Evolutionary conservation across 768 basidiomycete genomes (phyloP).

Genomic region (Chalciporus piperatus): DNA sequence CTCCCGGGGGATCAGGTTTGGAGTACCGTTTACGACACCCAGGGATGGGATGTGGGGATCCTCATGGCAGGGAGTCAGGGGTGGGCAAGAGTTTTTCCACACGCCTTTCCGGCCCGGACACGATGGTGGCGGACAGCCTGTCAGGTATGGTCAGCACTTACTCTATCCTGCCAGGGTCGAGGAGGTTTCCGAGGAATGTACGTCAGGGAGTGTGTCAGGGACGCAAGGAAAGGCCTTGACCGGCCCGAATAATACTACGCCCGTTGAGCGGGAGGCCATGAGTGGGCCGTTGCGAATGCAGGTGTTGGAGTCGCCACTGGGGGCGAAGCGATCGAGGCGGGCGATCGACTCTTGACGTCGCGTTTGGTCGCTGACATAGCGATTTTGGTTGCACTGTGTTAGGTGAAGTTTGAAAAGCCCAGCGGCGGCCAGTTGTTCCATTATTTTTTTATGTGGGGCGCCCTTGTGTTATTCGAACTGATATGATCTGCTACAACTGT

Average conservation of each 20-base stretch:
- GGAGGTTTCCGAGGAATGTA: constrained; percentile 18
- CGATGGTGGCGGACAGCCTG: constrained; percentile 13
- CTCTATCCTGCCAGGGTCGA: constrained; percentile 18
- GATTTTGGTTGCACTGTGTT: constrained; percentile 8
- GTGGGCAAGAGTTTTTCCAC: constrained; percentile 45
- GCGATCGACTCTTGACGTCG: constrained; percentile 7
- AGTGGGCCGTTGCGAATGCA: constrained; percentile 21
- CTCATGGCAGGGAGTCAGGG: constrained; percentile 20
- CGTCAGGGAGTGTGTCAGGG: constrained; percentile 16
- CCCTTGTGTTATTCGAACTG: no score
- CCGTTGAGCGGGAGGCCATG: constrained; percentile 25
- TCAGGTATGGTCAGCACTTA: constrained; percentile 6
- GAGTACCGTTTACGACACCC: constrained; percentile 58
- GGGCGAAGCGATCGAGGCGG: constrained; percentile 22
- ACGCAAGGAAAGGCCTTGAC: constrained; percentile 14
- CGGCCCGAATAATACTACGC: constrained; percentile 44
- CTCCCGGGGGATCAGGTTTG: constrained; percentile 71
- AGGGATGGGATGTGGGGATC: constrained; percentile 48
- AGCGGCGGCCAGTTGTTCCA: no score
- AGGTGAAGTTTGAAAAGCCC: no score
- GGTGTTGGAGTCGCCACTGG: constrained; percentile 29
- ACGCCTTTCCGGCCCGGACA: constrained; percentile 46
- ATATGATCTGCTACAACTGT: no score
- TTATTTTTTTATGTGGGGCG: no score
- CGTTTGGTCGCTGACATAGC: no score